phyloP scores from a whole-genome alignment of 805 yeast species.

The Spathaspora passalidarum region DNA sequence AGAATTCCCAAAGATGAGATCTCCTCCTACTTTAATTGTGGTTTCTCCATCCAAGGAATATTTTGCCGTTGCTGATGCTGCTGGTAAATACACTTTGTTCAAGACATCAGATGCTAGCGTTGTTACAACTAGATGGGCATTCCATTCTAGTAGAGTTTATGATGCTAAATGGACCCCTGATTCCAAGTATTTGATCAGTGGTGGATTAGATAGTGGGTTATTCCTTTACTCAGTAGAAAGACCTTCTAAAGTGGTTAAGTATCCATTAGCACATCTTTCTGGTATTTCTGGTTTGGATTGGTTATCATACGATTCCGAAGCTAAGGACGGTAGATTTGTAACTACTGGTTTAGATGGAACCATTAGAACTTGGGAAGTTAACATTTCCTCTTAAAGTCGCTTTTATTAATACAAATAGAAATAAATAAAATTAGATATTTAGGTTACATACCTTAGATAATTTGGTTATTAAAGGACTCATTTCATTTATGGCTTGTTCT shows the following conservation, averaged over 20 bases:
- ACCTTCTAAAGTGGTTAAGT: constrained; percentile 75
- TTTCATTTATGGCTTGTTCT: constrained; percentile 14
- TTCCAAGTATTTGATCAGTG: constrained; percentile 70
- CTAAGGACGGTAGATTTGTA: constrained; percentile 39
- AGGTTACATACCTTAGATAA: constrained; percentile 7
- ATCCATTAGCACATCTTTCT: constrained; percentile 79
- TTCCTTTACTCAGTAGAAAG: constrained; percentile 74
- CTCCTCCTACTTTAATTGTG: constrained; percentile 59
- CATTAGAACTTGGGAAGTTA: constrained; percentile 67
- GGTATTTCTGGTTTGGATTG: constrained; percentile 80
- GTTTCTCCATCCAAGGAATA: constrained; percentile 68
- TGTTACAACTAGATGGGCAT: constrained; percentile 90
- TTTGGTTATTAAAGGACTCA: constrained; percentile 19
- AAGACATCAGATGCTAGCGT: constrained; percentile 50
- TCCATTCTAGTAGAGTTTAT: constrained; percentile 81
- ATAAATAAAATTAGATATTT: not conserved
- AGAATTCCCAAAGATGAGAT: constrained; percentile 45
- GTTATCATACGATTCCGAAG: constrained; percentile 39
- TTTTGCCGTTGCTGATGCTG: constrained; percentile 81
- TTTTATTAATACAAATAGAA: not conserved
- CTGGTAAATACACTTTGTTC: constrained; percentile 83
- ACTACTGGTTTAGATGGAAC: constrained; percentile 82
- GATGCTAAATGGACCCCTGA: constrained; percentile 78
- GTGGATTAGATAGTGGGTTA: constrained; percentile 80
- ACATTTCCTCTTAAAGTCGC: not conserved